Evolutionary conservation across 1,139 yeast species (phyloP).

Genomic region (Yamadazyma blattariae): DNA sequence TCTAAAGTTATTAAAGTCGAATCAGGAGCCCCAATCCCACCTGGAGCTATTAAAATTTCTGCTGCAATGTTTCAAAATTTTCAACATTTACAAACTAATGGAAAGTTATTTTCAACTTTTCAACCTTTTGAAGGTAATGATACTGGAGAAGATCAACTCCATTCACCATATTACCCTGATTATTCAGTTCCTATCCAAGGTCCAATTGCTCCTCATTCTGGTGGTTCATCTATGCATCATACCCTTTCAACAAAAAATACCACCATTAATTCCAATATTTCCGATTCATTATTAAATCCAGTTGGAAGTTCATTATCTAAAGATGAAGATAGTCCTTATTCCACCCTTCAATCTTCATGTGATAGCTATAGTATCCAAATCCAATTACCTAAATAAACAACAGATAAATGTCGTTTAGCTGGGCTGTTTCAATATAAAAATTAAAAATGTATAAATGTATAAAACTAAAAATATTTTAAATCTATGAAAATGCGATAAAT

Average conservation of each 20-base stretch:
- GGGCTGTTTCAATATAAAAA: too few species aligned
- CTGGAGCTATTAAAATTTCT: constrained; percentile 18
- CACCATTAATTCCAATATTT: not conserved
- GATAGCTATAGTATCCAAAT: constrained; percentile 21
- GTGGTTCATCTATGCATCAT: not conserved
- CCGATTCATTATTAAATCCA: not conserved
- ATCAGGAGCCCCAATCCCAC: constrained; percentile 24
- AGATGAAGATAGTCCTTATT: constrained; percentile 10
- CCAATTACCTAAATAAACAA: constrained; percentile 15
- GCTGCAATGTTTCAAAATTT: constrained; percentile 1
- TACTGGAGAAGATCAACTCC: not conserved
- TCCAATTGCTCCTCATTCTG: not conserved
- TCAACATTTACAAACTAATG: not conserved
- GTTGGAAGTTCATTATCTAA: not conserved
- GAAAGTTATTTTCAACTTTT: too few species aligned
- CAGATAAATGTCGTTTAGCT: too few species aligned
- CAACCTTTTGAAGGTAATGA: not conserved
- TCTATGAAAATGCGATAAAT: not conserved
- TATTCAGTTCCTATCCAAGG: not conserved
- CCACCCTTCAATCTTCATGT: constrained; percentile 16
- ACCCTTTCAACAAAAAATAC: not conserved
- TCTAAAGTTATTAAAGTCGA: constrained; percentile 18
- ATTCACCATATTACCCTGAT: not conserved
- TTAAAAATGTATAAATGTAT: not conserved
- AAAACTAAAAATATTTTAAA: not conserved